Evolutionary conservation across 83 land plant species (phyloP).

Genomic region (Diphasiastrum complanatum): DNA sequence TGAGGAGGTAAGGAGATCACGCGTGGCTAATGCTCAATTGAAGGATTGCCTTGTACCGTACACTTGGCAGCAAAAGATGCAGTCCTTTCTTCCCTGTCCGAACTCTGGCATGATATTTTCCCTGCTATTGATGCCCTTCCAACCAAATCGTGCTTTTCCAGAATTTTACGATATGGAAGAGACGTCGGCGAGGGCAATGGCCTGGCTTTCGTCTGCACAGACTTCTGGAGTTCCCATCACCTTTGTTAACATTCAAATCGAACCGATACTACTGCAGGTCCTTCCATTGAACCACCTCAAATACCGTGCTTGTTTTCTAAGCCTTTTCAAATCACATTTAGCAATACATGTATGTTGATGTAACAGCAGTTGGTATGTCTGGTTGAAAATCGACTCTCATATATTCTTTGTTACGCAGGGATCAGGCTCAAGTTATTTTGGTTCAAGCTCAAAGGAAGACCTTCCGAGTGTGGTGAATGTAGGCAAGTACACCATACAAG

Average conservation of each 20-base stretch:
- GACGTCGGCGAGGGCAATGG: too few relatives aligned
- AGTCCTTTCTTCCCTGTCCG: conserved; percentile 8
- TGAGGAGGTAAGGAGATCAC: neutral
- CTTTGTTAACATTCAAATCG: conserved; percentile 10
- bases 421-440: neutral
- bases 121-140: too few relatives aligned
- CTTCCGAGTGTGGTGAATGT: too few relatives aligned
- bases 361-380: neutral
- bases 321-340: neutral
- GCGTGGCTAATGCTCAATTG: neutral
- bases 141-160: too few relatives aligned
- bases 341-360: neutral
- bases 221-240: too few relatives aligned
- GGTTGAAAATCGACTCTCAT: neutral
- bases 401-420: neutral
- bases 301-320: neutral
- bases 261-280: conserved; percentile 9
- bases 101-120: conserved; percentile 10
- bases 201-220: too few relatives aligned
- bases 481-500: too few relatives aligned
- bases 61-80: conserved; percentile 7
- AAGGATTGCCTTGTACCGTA: conserved; percentile 9
- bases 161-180: conserved; percentile 1
- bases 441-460: neutral
- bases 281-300: neutral